Evolutionary conservation across 2,329 filamentous ascomycete species (phyloP).

Genomic region (Aciculosporium take): DNA sequence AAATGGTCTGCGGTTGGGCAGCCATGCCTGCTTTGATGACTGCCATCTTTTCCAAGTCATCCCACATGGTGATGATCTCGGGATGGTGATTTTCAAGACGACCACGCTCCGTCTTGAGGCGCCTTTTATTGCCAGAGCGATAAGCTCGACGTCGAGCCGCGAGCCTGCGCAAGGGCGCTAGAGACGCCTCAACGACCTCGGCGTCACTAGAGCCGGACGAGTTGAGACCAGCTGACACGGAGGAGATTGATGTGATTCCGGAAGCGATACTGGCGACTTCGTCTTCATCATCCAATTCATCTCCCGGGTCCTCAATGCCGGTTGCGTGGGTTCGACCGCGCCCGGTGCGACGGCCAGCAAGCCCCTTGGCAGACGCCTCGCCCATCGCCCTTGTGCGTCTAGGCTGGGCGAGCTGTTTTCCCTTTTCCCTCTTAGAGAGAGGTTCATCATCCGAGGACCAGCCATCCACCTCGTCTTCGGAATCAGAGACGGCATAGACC

Average conservation of each 20-base stretch:
- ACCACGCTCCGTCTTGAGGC: conserved; percentile 35
- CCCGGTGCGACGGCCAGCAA: neutral
- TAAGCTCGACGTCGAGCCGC: conserved; percentile 21
- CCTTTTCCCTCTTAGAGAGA: conserved; percentile 11
- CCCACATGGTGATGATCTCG: conserved; percentile 72
- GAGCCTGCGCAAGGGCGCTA: conserved; percentile 10
- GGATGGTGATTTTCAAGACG: conserved; percentile 68
- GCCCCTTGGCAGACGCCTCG: neutral
- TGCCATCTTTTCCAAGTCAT: conserved; percentile 52
- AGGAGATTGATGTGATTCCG: conserved; percentile 3
- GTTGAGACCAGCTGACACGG: conserved; percentile 3
- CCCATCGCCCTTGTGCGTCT: neutral
- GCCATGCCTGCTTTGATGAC: conserved; percentile 42
- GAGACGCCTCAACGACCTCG: conserved; percentile 7
- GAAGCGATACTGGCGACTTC: neutral
- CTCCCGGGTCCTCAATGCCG: conserved; percentile 2
- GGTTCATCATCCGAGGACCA: conserved; percentile 18
- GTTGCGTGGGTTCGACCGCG: neutral
- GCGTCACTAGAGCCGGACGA: conserved; percentile 12
- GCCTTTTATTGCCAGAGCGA: conserved; percentile 13
- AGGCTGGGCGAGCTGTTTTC: conserved; percentile 6
- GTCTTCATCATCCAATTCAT: neutral
- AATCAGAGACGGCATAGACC: no score
- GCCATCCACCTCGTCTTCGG: conserved; percentile 4
- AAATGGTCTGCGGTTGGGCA: conserved; percentile 53